phyloP scores from a whole-genome alignment of 2,329 filamentous ascomycete species.

The Aureobasidium uvarum region DNA sequence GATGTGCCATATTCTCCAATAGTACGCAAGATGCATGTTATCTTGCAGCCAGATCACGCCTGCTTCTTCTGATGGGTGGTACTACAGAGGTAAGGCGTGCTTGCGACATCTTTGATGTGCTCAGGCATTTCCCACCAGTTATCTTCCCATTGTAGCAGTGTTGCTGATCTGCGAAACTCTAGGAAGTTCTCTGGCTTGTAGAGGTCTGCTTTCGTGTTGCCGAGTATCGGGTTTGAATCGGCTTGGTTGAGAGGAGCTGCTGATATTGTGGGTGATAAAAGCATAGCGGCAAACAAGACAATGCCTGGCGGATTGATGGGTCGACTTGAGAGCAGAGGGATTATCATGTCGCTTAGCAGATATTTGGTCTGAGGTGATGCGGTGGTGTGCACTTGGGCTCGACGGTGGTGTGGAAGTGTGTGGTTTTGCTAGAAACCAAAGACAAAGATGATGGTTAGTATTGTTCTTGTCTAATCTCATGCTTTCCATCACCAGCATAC shows the following conservation, averaged over 20 bases:
- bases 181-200: neutral
- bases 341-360: neutral
- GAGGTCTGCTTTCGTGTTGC: neutral
- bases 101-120: neutral
- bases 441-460: neutral
- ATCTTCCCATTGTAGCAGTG: neutral
- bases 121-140: neutral
- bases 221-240: neutral
- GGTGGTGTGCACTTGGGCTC: no score
- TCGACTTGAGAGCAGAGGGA: neutral
- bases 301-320: neutral
- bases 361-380: neutral
- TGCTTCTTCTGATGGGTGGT: neutral
- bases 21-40: neutral
- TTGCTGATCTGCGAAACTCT: neutral
- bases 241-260: neutral
- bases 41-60: neutral
- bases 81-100: neutral
- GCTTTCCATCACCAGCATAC: neutral
- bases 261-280: neutral
- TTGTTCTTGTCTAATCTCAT: neutral
- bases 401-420: no score
- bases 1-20: no score
- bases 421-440: no score
- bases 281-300: neutral